phyloP scores from a whole-genome alignment of 352 stramenopile species.

The Globisporangium orthogonon region DNA sequence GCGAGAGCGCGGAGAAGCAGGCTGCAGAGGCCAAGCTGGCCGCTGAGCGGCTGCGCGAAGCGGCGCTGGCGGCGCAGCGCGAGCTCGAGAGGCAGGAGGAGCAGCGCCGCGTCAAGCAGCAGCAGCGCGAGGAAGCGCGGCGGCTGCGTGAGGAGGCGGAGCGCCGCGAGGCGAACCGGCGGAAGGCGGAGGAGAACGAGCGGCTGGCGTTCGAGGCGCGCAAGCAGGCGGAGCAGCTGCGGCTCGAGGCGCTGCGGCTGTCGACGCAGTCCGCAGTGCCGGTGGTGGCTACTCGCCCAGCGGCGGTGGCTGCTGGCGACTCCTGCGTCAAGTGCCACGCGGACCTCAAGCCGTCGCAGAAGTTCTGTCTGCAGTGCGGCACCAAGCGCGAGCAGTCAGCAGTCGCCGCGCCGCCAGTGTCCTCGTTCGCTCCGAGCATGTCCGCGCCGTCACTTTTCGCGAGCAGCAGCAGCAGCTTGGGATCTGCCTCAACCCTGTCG shows the following conservation, averaged over 20 bases:
- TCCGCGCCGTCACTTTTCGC: constrained; percentile 11
- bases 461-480: constrained; percentile 23
- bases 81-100: constrained; percentile 57
- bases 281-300: neutral
- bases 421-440: constrained; percentile 1
- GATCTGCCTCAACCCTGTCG: constrained; percentile 11
- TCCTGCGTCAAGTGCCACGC: constrained; percentile 12
- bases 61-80: constrained; percentile 45
- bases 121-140: constrained; percentile 39
- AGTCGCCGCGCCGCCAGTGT: neutral
- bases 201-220: constrained; percentile 57
- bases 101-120: constrained; percentile 31
- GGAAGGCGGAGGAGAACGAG: constrained; percentile 51
- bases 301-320: constrained; percentile 1
- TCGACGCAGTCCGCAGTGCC: constrained; percentile 19
- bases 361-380: constrained; percentile 69
- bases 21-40: constrained; percentile 45
- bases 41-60: constrained; percentile 47
- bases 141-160: constrained; percentile 52
- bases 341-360: constrained; percentile 30
- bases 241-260: constrained; percentile 42
- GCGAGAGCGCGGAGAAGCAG: constrained; percentile 50
- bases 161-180: constrained; percentile 54
- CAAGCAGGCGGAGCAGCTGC: constrained; percentile 52
- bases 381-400: constrained; percentile 21